Evolutionary conservation across 2,329 filamentous ascomycete genomes (phyloP).

Genomic region (Cladosporium sp.): DNA sequence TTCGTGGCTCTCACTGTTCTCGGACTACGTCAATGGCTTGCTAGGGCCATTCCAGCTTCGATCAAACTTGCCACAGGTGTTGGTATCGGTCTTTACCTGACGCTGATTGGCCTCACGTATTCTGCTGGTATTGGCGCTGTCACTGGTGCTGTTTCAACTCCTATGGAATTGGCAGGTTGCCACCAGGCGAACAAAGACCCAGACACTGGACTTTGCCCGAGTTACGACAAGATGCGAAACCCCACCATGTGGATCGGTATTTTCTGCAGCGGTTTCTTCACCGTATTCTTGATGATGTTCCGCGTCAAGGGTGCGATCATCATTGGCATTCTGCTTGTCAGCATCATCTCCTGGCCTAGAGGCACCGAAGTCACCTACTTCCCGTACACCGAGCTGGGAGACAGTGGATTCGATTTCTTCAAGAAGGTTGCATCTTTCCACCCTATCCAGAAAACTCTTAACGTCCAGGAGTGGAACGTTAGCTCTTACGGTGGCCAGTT

Average conservation of each 20-base stretch:
- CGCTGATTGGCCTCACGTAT: constrained; percentile 70
- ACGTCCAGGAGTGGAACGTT: constrained; percentile 69
- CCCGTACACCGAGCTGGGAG: constrained; percentile 62
- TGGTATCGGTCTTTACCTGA: constrained; percentile 78
- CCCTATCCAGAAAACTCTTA: constrained; percentile 61
- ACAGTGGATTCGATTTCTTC: constrained; percentile 76
- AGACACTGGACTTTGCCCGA: constrained; percentile 54
- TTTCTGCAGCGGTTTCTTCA: constrained; percentile 77
- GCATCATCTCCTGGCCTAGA: constrained; percentile 83
- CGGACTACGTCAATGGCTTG: constrained; percentile 82
- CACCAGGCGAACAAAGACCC: constrained; percentile 41
- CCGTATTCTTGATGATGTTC: constrained; percentile 75
- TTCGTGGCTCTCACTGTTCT: constrained; percentile 74
- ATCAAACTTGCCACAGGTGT: constrained; percentile 84
- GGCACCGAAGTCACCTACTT: constrained; percentile 73
- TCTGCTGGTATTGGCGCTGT: constrained; percentile 75
- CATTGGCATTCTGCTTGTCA: constrained; percentile 73
- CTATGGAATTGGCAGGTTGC: constrained; percentile 71
- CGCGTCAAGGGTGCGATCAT: constrained; percentile 84
- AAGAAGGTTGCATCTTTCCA: constrained; percentile 82
- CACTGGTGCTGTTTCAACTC: constrained; percentile 61
- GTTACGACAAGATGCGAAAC: constrained; percentile 68
- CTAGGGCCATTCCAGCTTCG: constrained; percentile 71
- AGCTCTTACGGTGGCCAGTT: constrained; percentile 66
- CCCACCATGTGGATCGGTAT: constrained; percentile 84